A percentile compares a stretch with the other conserved stretches of the same genome.
Evolutionary conservation across 176 grass and related monocot genomes (phyloP).

Genomic region (Musa itinerans): DNA sequence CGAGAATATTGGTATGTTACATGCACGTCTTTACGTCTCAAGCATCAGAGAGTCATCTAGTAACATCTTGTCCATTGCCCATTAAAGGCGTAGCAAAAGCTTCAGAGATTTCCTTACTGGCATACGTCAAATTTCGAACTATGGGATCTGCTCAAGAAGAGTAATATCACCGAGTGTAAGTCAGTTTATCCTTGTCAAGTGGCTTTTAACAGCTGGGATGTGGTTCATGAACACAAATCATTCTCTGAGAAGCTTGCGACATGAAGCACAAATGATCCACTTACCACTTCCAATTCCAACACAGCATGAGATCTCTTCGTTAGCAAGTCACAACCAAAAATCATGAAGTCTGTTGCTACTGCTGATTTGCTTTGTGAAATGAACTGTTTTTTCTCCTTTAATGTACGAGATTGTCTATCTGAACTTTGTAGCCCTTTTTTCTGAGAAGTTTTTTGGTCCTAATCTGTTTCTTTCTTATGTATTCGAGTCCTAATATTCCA

Average conservation of each 20-base stretch:
- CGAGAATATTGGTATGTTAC: not conserved
- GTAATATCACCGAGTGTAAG: too few species aligned
- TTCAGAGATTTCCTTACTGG: not conserved
- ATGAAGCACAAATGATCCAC: not conserved
- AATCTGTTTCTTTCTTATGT: not conserved
- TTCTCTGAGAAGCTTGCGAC: not conserved
- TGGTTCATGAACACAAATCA: not conserved
- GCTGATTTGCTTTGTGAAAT: not conserved
- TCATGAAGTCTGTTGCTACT: too few species aligned
- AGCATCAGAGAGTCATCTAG: not conserved
- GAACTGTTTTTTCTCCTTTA: not conserved
- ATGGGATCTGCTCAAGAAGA: not conserved
- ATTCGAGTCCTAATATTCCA: not conserved
- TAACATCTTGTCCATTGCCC: not conserved
- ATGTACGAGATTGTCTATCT: not conserved
- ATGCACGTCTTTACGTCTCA: not conserved
- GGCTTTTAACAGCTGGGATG: not conserved
- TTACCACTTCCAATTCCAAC: too few species aligned
- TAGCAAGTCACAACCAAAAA: too few species aligned
- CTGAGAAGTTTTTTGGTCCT: too few species aligned
- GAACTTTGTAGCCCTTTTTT: not conserved
- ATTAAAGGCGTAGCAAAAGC: not conserved
- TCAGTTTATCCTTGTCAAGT: not conserved
- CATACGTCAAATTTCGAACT: not conserved
- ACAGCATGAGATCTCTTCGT: too few species aligned